A percentile compares a stretch with the other conserved stretches of the same genome.
phyloP scores from a whole-genome alignment of 129 eudicot genomes.

The Gnaphalium uliginosum region DNA sequence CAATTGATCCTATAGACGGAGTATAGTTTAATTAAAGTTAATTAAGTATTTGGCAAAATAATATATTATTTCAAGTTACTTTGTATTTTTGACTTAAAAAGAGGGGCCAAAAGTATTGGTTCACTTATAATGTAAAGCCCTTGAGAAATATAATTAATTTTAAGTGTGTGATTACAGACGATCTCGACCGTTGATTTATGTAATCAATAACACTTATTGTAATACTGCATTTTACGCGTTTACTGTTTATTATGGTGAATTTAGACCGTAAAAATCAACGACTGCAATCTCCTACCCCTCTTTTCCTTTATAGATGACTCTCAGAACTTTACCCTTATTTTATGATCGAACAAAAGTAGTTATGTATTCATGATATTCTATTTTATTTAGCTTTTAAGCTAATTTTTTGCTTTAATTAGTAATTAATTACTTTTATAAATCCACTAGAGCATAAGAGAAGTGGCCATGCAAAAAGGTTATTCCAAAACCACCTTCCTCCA shows the following conservation, averaged over 20 bases:
- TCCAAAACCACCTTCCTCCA: conserved; percentile 23
- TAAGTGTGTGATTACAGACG: too few relatives aligned
- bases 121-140: background rate
- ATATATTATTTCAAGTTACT: background rate
- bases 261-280: too few relatives aligned
- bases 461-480: conserved; percentile 28
- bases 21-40: background rate
- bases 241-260: too few relatives aligned
- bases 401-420: background rate
- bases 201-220: too few relatives aligned
- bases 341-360: too few relatives aligned
- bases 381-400: background rate
- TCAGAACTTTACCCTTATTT: too few relatives aligned
- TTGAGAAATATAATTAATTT: too few relatives aligned
- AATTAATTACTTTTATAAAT: background rate
- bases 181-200: too few relatives aligned
- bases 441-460: conserved; percentile 11
- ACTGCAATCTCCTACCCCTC: too few relatives aligned
- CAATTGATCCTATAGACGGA: background rate
- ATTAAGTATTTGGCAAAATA: background rate
- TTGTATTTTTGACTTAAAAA: background rate
- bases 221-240: too few relatives aligned
- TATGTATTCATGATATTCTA: too few relatives aligned
- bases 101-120: background rate
- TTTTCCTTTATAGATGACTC: too few relatives aligned